Evolutionary conservation across 352 stramenopile genomes (phyloP).

Genomic region (Globisporangium heterothallicum): DNA sequence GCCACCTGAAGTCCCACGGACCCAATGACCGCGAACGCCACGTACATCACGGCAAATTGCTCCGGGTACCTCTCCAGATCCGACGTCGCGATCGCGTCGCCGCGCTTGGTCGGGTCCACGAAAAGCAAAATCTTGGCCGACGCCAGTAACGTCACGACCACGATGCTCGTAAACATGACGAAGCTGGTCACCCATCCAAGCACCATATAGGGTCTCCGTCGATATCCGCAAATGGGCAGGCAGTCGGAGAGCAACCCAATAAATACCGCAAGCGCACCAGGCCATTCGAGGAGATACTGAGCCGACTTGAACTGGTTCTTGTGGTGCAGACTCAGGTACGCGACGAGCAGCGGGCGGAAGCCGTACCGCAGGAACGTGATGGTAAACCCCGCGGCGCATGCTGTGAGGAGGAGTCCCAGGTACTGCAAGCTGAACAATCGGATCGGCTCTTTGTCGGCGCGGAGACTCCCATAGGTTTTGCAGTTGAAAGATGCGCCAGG

Average conservation of each 20-base stretch:
- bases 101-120: conserved; percentile 9
- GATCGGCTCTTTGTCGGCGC: conserved; percentile 28
- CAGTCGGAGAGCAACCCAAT: conserved; percentile 84
- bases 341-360: conserved; percentile 40
- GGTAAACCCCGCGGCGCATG: conserved; percentile 21
- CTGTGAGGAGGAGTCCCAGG: conserved; percentile 32
- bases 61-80: conserved; percentile 11
- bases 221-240: conserved; percentile 68
- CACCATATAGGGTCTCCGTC: conserved; percentile 85
- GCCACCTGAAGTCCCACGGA: conserved; percentile 30
- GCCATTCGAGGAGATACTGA: conserved; percentile 52
- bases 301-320: conserved; percentile 23
- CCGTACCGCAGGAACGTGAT: conserved; percentile 26
- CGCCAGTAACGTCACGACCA: conserved; percentile 13
- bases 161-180: conserved; percentile 19
- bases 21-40: conserved; percentile 29
- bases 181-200: conserved; percentile 51
- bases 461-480: conserved; percentile 36
- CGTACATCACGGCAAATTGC: conserved; percentile 17
- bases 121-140: conserved; percentile 14
- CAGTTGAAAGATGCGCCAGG: conserved; percentile 63
- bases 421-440: conserved; percentile 31
- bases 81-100: conserved; percentile 11
- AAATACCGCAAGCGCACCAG: conserved; percentile 71
- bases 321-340: conserved; percentile 34